These are phyloP conservation scores for Arxiozyma slooffiae DNA, from an alignment of 1,139 yeast genomes.

Conservation along the genomic window DNA sequence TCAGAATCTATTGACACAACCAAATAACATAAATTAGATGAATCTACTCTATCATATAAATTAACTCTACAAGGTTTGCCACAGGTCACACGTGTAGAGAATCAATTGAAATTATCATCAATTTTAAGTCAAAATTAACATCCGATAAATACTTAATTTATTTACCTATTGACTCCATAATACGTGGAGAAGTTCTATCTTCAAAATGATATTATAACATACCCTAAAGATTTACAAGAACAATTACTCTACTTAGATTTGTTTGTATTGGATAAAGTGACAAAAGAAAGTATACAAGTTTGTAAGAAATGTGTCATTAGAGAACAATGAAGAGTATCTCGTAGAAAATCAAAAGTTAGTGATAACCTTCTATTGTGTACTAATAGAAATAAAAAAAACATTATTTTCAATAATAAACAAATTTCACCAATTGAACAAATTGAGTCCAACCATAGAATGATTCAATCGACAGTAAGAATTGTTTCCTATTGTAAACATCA, in stretches of 20 bases:
- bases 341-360: conserved; percentile 61
- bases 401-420: conserved; percentile 85
- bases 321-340: conserved; percentile 86
- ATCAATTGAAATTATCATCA: conserved; percentile 74
- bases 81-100: conserved; percentile 78
- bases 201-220: conserved; percentile 36
- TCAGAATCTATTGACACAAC: conserved; percentile 3
- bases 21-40: conserved; percentile 17
- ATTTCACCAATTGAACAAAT: conserved; percentile 60
- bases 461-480: conserved; percentile 75
- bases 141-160: conserved; percentile 54
- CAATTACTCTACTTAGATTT: conserved; percentile 57
- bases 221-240: conserved; percentile 40
- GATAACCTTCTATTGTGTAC: conserved; percentile 76
- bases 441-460: conserved; percentile 31
- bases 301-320: conserved; percentile 84
- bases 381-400: conserved; percentile 63
- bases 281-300: conserved; percentile 52
- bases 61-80: conserved; percentile 59
- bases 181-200: conserved; percentile 75
- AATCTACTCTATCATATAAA: conserved; percentile 45
- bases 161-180: conserved; percentile 76
- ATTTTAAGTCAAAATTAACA: conserved; percentile 64
- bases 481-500: conserved; percentile 96
- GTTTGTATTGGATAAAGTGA: conserved; percentile 45